Percentiles rank a stretch among this genome's conserved stretches.
phyloP scores from a whole-genome alignment of 2,329 filamentous ascomycete species.

The Bisporella sp. region DNA sequence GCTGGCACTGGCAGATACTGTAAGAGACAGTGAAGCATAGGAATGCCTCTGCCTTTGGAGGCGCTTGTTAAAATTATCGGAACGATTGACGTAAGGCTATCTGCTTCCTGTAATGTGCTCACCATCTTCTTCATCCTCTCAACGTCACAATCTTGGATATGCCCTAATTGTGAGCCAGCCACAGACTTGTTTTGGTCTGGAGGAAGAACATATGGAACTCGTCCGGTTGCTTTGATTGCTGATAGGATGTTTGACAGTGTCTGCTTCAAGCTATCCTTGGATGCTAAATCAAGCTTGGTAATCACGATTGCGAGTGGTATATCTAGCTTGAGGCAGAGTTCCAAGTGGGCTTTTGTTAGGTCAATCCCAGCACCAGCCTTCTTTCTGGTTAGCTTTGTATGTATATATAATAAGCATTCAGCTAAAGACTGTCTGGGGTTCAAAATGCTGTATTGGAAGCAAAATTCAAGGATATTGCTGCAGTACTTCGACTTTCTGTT shows the following conservation, averaged over 20 bases:
- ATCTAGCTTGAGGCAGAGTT: constrained; percentile 74
- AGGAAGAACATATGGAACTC: constrained; percentile 67
- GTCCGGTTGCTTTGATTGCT: constrained; percentile 66
- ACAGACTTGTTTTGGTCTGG: constrained; percentile 43
- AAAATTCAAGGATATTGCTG: not conserved
- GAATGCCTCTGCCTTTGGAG: constrained; percentile 76
- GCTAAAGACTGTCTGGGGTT: not conserved
- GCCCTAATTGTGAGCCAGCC: constrained; percentile 42
- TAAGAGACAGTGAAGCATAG: constrained; percentile 74
- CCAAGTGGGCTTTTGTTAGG: constrained; percentile 71
- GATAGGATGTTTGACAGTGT: constrained; percentile 70
- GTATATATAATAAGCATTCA: not conserved
- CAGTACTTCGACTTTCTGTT: no score
- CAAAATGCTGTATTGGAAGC: no score
- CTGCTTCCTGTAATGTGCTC: constrained; percentile 38
- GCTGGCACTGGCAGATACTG: constrained; percentile 65
- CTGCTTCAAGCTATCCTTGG: constrained; percentile 60
- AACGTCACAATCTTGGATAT: constrained; percentile 48
- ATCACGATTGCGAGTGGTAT: constrained; percentile 76
- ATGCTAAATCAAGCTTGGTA: constrained; percentile 86
- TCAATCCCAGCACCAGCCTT: constrained; percentile 51
- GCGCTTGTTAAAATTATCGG: constrained; percentile 86
- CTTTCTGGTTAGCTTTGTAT: not conserved
- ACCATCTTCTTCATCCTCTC: constrained; percentile 51
- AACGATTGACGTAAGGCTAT: constrained; percentile 42